Conservation (phyloP, 2,329 filamentous ascomycete species). For the Tolypocladium tropicale region DNA sequence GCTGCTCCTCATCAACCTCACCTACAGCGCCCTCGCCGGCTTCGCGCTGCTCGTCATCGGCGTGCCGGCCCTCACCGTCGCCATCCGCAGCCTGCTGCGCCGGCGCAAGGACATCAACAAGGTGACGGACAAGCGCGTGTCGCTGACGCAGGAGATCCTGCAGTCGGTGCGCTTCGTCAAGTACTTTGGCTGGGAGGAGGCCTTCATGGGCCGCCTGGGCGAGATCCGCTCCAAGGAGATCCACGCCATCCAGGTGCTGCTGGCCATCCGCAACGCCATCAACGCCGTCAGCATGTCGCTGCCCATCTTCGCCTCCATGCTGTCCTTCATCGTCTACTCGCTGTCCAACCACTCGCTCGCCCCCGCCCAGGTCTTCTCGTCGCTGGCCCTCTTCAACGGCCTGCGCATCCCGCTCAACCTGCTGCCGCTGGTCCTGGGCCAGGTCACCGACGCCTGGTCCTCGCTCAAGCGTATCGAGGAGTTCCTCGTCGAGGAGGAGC, state of each 20-base stretch:
- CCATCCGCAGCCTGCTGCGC: conserved; percentile 66
- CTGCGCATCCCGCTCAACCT: conserved; percentile 84
- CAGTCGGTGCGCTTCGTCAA: conserved; percentile 92
- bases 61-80: conserved; percentile 65
- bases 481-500: conserved; percentile 79
- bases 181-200: conserved; percentile 89
- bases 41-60: conserved; percentile 73
- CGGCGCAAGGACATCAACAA: conserved; percentile 79
- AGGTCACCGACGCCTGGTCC: conserved; percentile 80
- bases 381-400: conserved; percentile 85
- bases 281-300: conserved; percentile 76
- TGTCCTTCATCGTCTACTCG: conserved; percentile 80
- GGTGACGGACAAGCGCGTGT: conserved; percentile 85
- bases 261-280: conserved; percentile 77
- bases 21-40: conserved; percentile 80
- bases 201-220: conserved; percentile 68
- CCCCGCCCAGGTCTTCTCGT: conserved; percentile 81
- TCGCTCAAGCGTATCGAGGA: conserved; percentile 80
- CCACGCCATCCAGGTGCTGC: conserved; percentile 67
- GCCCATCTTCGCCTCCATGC: conserved; percentile 90
- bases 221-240: conserved; percentile 71
- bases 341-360: conserved; percentile 56
- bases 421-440: conserved; percentile 77
- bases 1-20: conserved; percentile 75
- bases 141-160: conserved; percentile 84